Base-by-base conservation (phyloP, 768 basidiomycete genomes). In the Trametes punicea region DNA sequence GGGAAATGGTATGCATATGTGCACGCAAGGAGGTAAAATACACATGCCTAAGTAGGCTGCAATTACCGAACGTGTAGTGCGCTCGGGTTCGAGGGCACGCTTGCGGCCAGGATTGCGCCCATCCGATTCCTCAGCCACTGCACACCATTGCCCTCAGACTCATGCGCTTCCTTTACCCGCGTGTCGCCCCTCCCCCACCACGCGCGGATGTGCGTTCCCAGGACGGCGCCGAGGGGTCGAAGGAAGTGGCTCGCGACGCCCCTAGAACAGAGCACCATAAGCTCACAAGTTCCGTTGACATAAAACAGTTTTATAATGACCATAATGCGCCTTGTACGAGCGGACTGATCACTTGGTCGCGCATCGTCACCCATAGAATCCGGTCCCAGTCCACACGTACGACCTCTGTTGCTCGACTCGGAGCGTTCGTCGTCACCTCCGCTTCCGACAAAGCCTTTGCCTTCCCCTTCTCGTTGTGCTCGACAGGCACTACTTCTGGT, bases 301-400 rank as follows among this genome's bases (percentile, higher is more conserved):
- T n/a, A n/a, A n/a, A n/a, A n/a, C n/a, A n/a, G n/a, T n/a, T n/a
- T n/a, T n/a, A n/a, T n/a, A n/a, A n/a, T n/a, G n/a, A 88, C 87
- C 87, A 87, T 27, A 85, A 66, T 25, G 78, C 74, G 16, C 87
- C 87, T 65, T 88, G 88, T 26, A 86, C 30, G 6, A 90, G 65
- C 4, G 87, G 87, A 55, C 80, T 81, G 60, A 88, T 69, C 46
- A 89, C 72, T 63, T 89, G 87, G 71, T 90, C 87, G 50, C 83
- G 75, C 16, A 78, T 64, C 15, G 87, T 89, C 38, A 87, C 71
- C 80, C 84, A 89, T 18, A 74, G 56, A 8, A 89, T 72, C 52
- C 74, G 74, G 6, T 71, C 71, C 87, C 87, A 89, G n/a, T 65
- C 57, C 13, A 79, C 70, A 49, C 65, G 66, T 21, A 75, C 52